phyloP scores from a whole-genome alignment of 2,329 filamentous ascomycete species.

The Xylariaceae sp. region DNA sequence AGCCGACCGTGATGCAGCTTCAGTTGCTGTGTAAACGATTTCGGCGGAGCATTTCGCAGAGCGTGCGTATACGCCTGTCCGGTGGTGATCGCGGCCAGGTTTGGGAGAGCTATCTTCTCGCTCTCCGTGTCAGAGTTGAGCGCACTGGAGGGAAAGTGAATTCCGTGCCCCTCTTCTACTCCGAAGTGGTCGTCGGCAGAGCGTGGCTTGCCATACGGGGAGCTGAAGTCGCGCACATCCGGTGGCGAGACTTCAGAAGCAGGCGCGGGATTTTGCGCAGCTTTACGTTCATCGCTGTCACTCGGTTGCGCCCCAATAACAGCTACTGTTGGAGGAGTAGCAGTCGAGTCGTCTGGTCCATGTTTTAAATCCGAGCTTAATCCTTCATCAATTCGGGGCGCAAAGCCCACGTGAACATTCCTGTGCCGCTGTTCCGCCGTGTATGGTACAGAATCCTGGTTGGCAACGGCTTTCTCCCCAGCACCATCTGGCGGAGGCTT shows the following conservation, averaged over 20 bases:
- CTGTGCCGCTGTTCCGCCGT: constrained; percentile 26
- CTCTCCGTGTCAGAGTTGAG: constrained; percentile 43
- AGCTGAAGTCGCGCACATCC: not conserved
- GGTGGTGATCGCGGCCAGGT: constrained; percentile 37
- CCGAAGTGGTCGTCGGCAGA: constrained; percentile 17
- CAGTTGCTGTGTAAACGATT: constrained; percentile 75
- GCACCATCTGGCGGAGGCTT: not conserved
- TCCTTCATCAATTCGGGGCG: constrained; percentile 37
- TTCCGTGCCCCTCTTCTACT: constrained; percentile 17
- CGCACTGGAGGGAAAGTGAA: constrained; percentile 4
- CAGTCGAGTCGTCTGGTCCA: constrained; percentile 5
- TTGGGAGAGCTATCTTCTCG: constrained; percentile 46
- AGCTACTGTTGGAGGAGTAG: not conserved
- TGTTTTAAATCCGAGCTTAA: constrained; percentile 15
- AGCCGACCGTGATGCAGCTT: constrained; percentile 79
- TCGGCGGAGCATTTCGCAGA: constrained; percentile 66
- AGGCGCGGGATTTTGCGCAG: not conserved
- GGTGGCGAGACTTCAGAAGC: not conserved
- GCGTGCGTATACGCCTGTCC: constrained; percentile 67
- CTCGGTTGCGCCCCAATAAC: not conserved
- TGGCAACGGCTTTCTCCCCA: constrained; percentile 14
- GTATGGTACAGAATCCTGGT: constrained; percentile 9
- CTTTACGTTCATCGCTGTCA: not conserved
- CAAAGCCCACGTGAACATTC: constrained; percentile 61
- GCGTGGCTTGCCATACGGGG: constrained; percentile 35